These are phyloP conservation scores for Raffaelea arxii DNA, from an alignment of 2,329 filamentous ascomycete species.

Conservation along the genomic window DNA sequence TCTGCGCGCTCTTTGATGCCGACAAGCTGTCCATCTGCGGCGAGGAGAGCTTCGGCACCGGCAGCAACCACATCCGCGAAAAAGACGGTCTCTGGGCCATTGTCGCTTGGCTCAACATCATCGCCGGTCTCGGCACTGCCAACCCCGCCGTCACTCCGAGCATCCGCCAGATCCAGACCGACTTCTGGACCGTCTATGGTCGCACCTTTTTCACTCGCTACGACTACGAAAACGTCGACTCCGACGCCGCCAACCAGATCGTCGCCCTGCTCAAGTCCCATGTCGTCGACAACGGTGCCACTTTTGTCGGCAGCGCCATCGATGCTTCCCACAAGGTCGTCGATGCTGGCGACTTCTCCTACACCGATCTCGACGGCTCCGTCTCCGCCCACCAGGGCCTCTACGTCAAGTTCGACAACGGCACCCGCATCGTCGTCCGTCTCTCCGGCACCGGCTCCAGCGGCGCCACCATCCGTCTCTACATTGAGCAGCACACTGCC, in stretches of 20 bases:
- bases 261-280: slow-evolving; percentile 71
- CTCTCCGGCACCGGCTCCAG: slow-evolving; percentile 92
- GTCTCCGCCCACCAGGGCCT: slow-evolving; percentile 94
- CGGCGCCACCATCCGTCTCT: slow-evolving; percentile 91
- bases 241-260: slow-evolving; percentile 82
- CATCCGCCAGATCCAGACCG: slow-evolving; percentile 91
- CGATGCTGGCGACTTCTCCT: slow-evolving; percentile 92
- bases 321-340: slow-evolving; percentile 69
- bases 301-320: slow-evolving; percentile 75
- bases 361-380: slow-evolving; percentile 96
- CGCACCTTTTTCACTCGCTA: slow-evolving; percentile 99
- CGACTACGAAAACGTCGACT: slow-evolving; percentile 94
- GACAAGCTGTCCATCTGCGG: slow-evolving; percentile 97
- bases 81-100: slow-evolving; percentile 98
- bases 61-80: slow-evolving; percentile 97
- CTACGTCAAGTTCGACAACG: slow-evolving; percentile 87
- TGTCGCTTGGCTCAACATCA: slow-evolving; percentile 97
- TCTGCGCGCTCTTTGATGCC: slow-evolving; percentile 90
- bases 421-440: slow-evolving; percentile 89
- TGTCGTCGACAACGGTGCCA: slow-evolving; percentile 59
- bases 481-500: slow-evolving; percentile 89
- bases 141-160: slow-evolving; percentile 72
- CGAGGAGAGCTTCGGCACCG: slow-evolving; percentile 96
- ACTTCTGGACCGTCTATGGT: slow-evolving; percentile 95
- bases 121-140: slow-evolving; percentile 82